Base-by-base conservation (phyloP, 768 basidiomycete genomes). In the Lentinula raphanica region DNA sequence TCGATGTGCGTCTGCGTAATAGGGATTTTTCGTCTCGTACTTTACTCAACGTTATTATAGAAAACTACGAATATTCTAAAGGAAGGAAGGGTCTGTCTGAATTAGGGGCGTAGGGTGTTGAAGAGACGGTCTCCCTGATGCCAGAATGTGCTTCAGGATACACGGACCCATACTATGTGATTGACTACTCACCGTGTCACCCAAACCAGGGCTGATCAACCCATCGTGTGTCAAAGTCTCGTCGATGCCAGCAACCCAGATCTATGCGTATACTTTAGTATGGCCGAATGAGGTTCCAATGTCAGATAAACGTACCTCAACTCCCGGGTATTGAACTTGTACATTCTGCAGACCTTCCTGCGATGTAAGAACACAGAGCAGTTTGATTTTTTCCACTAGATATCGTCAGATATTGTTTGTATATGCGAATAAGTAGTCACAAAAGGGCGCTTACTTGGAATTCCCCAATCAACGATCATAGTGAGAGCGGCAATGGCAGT, bases 161-260 rank as follows among this genome's bases (percentile, higher is more conserved):
- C n/a, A n/a, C n/a, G n/a, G n/a, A n/a, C n/a, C n/a, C n/a, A n/a
- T n/a, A n/a, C n/a, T n/a, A n/a, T n/a, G n/a, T n/a, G n/a, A 12
- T 36, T 36, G 21, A 15, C 28, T 53, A 78, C 89, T 68, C 66
- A 92, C 92, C 25, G 91, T 85, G 71, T 97, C 95, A 4, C 95
- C 95, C 44, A 96, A 78, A 19, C 95, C 95, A 9, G 95, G 95
- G n/a, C 74, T 80, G 59, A 98, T 89, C 61, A 93, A 76, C 6
- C 95, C 96, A 17, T 90, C 80, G 0, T 61, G 44, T 0, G 91
- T 94, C 60, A 98, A 69, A 0, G 77, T 67, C 5, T 85, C 71
- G 66, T 97, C 94, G 11, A 95, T 81, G 1, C 85, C 90, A 19
- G 90, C 92, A 39, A 84, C 86, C 88, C 90, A 96, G 40, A 96